Base-by-base conservation (phyloP, 192 early-diverging fungal species). In the Coemansia umbellata region DNA sequence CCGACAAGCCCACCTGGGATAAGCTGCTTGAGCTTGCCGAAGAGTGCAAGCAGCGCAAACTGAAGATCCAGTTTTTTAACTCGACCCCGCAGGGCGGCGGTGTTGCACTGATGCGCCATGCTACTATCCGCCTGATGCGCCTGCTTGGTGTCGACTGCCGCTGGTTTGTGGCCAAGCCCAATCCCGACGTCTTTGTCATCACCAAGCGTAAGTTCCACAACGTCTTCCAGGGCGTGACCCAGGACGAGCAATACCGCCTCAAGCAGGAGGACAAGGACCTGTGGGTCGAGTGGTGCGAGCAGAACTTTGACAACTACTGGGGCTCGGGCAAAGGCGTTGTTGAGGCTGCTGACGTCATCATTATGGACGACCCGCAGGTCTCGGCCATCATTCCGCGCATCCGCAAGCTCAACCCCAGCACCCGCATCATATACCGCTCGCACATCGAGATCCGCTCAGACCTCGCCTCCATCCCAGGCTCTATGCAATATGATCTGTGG, bases 151-250 rank as follows among this genome's bases (percentile, higher is more conserved):
- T 92, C 13, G 80, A 90, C 60, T 81, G 74, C 35, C 82, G 83
- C 53, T 87, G 84, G 89, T 90, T 78, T 69, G 89, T 91, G 5
- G 80, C 85, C 53, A 85, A 87, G 52, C 90, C 90, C 33, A 89
- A 87, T 50, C 88, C 88, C 14, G 87, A 88, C 35, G 84, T 92
- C 4, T 92, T 91, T 74, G 84, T 90, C 59, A 88, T 91, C 33
- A 92, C 90, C 37, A 92, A 92, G 70, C 76, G 87, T 58, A 90
- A 90, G 63, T 90, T 92, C 62, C 90, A 92, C 70, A 92, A 92
- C 56, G 84, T 91, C 8, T 73, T 91, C 42, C 90, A 92, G 75
- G 89, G 90, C 45, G 89, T 92, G 15, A 85, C 80, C 3, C 76
- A 84, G 33, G 74, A 77, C 47, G 66, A 69, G 63, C 65, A 75